Evolutionary conservation across 2,329 filamentous ascomycete genomes (phyloP).

Genomic region (Curvularia sp.): DNA sequence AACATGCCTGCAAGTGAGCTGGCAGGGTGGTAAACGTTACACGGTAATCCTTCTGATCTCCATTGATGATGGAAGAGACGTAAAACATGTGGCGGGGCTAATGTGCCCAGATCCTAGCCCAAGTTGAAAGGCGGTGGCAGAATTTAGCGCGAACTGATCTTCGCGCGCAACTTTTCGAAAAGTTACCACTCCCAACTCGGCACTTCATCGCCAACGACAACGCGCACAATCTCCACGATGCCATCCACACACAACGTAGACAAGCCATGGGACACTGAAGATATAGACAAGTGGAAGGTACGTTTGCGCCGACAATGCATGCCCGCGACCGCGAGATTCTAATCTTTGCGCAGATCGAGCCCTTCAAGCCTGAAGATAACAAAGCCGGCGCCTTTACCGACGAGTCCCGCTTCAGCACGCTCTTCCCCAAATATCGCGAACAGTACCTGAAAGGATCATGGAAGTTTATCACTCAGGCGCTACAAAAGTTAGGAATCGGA

Average conservation of each 20-base stretch:
- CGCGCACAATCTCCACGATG: slow-evolving; percentile 60
- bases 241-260: slow-evolving; percentile 88
- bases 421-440: slow-evolving; percentile 98
- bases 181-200: slow-evolving; percentile 13
- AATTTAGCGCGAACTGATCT: slow-evolving; percentile 13
- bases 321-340: background rate
- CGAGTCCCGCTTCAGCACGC: slow-evolving; percentile 83
- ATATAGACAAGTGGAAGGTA: slow-evolving; percentile 96
- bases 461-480: slow-evolving; percentile 85
- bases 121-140: slow-evolving; percentile 15
- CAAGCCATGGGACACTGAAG: slow-evolving; percentile 81
- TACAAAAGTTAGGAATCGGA: slow-evolving; percentile 87
- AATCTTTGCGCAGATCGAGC: slow-evolving; percentile 65
- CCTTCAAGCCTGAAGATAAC: slow-evolving; percentile 88
- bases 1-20: background rate
- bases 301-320: slow-evolving; percentile 9
- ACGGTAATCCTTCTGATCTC: background rate
- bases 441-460: slow-evolving; percentile 90
- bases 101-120: background rate
- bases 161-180: slow-evolving; percentile 18
- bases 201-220: background rate
- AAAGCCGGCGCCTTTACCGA: slow-evolving; percentile 84
- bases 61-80: background rate
- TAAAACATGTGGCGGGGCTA: slow-evolving; percentile 3
- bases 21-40: background rate